These are phyloP conservation scores for Vigna angularis DNA, from an alignment of 306 rosid genomes.

Conservation along the genomic window DNA sequence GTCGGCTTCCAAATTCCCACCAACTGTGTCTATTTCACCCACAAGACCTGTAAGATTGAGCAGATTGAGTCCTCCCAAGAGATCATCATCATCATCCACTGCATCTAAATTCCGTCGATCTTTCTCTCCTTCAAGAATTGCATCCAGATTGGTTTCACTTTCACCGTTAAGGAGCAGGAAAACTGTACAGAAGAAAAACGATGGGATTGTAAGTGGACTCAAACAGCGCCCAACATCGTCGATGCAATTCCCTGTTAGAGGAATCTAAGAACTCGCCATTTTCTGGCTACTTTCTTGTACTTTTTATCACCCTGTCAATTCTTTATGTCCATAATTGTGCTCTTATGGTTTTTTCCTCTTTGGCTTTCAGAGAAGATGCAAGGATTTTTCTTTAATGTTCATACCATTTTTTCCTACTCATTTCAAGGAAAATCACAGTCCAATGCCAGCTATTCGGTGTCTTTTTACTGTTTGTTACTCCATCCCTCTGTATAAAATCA, in stretches of 20 bases:
- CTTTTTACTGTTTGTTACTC: no score
- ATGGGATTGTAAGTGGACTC: slow-evolving; percentile 61
- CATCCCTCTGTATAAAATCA: no score
- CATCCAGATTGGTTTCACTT: slow-evolving; percentile 78
- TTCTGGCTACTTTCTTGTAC: not conserved
- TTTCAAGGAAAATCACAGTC: no score
- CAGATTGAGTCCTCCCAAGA: slow-evolving; percentile 67
- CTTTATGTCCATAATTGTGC: slow-evolving; percentile 64
- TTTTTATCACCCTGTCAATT: slow-evolving; percentile 35
- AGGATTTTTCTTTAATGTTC: slow-evolving; percentile 34
- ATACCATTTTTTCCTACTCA: slow-evolving; percentile 23
- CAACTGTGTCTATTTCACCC: slow-evolving; percentile 62
- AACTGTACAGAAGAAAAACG: slow-evolving; percentile 54
- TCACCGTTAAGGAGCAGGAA: slow-evolving; percentile 83
- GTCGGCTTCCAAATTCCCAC: slow-evolving; percentile 71
- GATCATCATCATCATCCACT: slow-evolving; percentile 58
- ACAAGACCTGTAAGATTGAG: slow-evolving; percentile 46
- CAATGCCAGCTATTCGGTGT: no score
- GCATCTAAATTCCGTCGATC: slow-evolving; percentile 76
- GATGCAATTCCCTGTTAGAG: slow-evolving; percentile 56
- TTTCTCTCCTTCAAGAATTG: slow-evolving; percentile 91
- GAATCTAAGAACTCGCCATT: slow-evolving; percentile 42
- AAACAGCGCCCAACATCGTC: slow-evolving; percentile 64
- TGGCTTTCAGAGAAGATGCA: slow-evolving; percentile 14
- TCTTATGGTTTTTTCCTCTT: not conserved